Evolutionary conservation across 2,329 filamentous ascomycete genomes (phyloP).

Genomic region (Lojkania enalia): DNA sequence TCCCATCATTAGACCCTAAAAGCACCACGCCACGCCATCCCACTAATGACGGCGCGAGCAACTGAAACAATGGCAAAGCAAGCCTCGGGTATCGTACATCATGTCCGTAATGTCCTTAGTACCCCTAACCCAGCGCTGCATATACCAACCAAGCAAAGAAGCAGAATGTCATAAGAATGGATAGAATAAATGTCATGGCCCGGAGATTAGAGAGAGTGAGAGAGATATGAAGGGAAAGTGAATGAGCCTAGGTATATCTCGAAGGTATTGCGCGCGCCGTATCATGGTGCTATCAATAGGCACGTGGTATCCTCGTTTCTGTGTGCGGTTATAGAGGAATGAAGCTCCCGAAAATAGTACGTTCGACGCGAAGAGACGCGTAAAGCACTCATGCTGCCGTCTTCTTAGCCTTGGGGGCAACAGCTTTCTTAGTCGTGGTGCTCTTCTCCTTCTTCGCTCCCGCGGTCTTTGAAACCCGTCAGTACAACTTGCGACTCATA

Average conservation of each 20-base stretch:
- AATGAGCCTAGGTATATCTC: neutral
- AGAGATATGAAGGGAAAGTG: slow-evolving; percentile 1
- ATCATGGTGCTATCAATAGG: neutral
- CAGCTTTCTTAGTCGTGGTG: slow-evolving; percentile 21
- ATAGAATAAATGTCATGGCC: too few species aligned
- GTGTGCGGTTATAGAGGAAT: neutral
- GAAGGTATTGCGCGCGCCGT: neutral
- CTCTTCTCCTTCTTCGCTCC: slow-evolving; percentile 19
- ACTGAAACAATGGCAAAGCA: slow-evolving; percentile 2
- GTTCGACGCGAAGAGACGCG: neutral
- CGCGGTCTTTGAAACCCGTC: slow-evolving; percentile 10
- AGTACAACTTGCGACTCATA: neutral
- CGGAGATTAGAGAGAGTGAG: neutral
- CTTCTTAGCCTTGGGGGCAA: slow-evolving; percentile 21
- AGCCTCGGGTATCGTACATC: slow-evolving; percentile 6
- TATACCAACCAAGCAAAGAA: slow-evolving; percentile 6
- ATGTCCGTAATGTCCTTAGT: neutral
- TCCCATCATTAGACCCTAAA: too few species aligned
- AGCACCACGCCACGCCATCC: too few species aligned
- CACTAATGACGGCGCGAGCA: too few species aligned
- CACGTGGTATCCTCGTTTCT: neutral
- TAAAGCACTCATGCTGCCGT: neutral
- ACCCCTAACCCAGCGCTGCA: slow-evolving; percentile 3
- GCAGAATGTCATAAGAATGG: neutral
- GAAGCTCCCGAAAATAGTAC: neutral